Evolutionary conservation across 805 yeast species (phyloP), one percentile per base, ranked within the genome.

Genomic region (Candida krabiensis): DNA sequence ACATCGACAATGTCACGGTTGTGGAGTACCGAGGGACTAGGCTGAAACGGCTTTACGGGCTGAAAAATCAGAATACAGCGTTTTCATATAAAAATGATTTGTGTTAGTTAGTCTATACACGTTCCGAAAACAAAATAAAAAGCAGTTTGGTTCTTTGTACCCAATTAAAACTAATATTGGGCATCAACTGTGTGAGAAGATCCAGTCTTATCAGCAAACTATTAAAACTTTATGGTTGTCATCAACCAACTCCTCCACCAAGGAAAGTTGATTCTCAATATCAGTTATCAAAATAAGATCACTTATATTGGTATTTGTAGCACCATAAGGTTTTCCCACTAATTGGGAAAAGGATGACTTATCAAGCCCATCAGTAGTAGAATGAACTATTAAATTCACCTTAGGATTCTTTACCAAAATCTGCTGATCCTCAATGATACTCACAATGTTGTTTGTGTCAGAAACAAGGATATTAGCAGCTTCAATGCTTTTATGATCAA

Each of bases 211-310:
- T 40, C 36, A 56, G 33, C 46, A 49, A 12, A 58, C 45, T 19
- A 56, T 39, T 30, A 58, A 23, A 15, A 58, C 46, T 40, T 58
- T 58, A 33, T 52, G 50, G 25, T 57, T 49, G 23, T 35, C 26
- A 2, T 28, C 40, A 13, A 55, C 47, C 23, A 57, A 37, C 15
- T 44, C 38, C 19, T 46, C 29, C 12, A 51, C 46, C 14, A 55
- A 34, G 3, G 30, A 19, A 9, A 26, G 41, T 18, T 42, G 35
- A 5, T 38, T 19, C 12, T 44, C 44, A 14, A 28, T 37, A 19
- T 43, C 40, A 3, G 58, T 38, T 15, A 53, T 37, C n/a, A 58
- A 36, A 11, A 50, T 46, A 37, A 58, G 36, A 21, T 55, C 52
- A 33, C 53, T 55, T 12, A 50, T 38, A 9, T 40, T 36, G 7